Evolutionary conservation across 495 filamentous ascomycete species (phyloP).

Genomic region (Daldinia vernicosa): DNA sequence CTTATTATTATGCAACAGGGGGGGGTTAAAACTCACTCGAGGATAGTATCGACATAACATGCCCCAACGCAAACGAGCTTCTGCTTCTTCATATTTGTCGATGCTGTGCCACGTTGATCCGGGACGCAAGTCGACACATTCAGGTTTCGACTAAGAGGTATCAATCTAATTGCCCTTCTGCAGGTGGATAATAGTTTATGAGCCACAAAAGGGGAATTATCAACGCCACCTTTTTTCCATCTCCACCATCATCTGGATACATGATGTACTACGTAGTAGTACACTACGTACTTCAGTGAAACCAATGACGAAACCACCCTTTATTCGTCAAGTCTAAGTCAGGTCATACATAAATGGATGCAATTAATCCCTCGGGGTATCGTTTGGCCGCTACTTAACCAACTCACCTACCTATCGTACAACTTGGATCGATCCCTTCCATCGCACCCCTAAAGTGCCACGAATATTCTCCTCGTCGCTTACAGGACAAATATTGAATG

Average conservation of each 20-base stretch:
- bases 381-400: slow-evolving; percentile 38
- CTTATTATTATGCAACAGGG: slow-evolving; percentile 31
- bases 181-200: slow-evolving; percentile 18
- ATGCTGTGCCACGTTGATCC: slow-evolving; percentile 40
- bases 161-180: slow-evolving; percentile 1
- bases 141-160: slow-evolving; percentile 3
- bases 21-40: slow-evolving; percentile 61
- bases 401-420: slow-evolving; percentile 1
- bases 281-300: slow-evolving; percentile 13
- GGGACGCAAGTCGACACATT: slow-evolving; percentile 26
- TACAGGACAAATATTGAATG: slow-evolving; percentile 25
- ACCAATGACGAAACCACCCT: slow-evolving; percentile 16
- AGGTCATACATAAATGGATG: not conserved
- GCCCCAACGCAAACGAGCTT: slow-evolving; percentile 69
- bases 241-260: not conserved
- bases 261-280: too few species aligned
- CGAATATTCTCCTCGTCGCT: slow-evolving; percentile 24
- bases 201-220: slow-evolving; percentile 23
- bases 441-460: slow-evolving; percentile 32
- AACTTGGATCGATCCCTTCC: slow-evolving; percentile 14
- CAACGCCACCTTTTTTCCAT: slow-evolving; percentile 21
- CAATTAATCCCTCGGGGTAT: slow-evolving; percentile 32
- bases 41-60: slow-evolving; percentile 73
- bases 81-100: slow-evolving; percentile 45
- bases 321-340: slow-evolving; percentile 9